These are phyloP conservation scores for Atalantia buxifolia DNA, from an alignment of 345 rosid genomes.

Conservation along the genomic window DNA sequence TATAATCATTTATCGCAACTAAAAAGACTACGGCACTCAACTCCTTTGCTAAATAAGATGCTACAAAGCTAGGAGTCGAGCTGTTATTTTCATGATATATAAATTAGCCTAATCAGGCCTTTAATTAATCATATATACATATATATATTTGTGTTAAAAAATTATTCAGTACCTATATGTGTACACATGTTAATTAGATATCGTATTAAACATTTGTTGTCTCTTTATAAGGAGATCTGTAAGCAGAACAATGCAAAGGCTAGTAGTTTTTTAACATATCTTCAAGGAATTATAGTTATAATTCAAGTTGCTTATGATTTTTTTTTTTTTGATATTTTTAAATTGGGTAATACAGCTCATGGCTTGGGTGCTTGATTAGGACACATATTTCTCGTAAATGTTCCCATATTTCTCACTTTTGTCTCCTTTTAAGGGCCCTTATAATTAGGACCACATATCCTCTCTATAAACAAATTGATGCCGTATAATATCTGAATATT, in stretches of 20 bases:
- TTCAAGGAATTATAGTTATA: neutral
- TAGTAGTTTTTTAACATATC: neutral
- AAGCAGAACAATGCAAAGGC: neutral
- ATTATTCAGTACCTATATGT: too few species aligned
- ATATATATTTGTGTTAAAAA: too few species aligned
- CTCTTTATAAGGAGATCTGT: too few species aligned
- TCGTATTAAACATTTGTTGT: too few species aligned
- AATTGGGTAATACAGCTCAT: slow-evolving; percentile 27
- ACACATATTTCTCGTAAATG: slow-evolving; percentile 17
- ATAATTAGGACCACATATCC: too few species aligned
- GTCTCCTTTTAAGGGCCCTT: slow-evolving; percentile 9
- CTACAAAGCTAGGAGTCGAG: neutral
- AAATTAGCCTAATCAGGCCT: too few species aligned
- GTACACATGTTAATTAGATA: too few species aligned
- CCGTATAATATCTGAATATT: slow-evolving; percentile 4
- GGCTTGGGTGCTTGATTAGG: slow-evolving; percentile 7
- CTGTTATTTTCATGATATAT: neutral
- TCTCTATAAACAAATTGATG: neutral
- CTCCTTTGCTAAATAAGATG: neutral
- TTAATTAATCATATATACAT: too few species aligned
- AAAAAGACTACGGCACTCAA: neutral
- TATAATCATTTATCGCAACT: neutral
- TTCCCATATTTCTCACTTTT: slow-evolving; percentile 19
- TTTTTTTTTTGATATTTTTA: neutral
- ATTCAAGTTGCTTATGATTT: neutral